phyloP scores from a whole-genome alignment of 129 eudicot species.

The Deinandra increscens region DNA sequence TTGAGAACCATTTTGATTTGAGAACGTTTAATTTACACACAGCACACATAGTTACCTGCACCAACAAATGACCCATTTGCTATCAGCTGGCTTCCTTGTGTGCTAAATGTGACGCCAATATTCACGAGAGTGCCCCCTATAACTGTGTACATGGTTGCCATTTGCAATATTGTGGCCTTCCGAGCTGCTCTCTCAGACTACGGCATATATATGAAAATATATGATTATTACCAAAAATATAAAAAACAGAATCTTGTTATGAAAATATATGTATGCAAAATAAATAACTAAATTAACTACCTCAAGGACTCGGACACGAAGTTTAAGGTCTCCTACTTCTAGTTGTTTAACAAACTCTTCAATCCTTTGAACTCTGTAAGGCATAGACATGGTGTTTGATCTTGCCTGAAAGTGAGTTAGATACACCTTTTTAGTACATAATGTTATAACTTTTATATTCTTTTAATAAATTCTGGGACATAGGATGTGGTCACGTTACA shows the following conservation, averaged over 20 bases:
- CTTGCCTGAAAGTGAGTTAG: constrained; percentile 58
- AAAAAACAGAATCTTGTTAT: not conserved
- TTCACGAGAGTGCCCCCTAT: constrained; percentile 79
- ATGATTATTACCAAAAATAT: not conserved
- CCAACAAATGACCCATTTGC: constrained; percentile 82
- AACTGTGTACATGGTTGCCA: constrained; percentile 93
- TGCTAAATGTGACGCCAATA: constrained; percentile 65
- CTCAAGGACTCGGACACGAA: constrained; percentile 95
- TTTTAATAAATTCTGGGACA: not conserved
- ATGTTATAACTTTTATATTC: not conserved
- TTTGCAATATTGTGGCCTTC: constrained; percentile 87
- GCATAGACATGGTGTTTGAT: constrained; percentile 85
- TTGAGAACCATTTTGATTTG: too few species aligned
- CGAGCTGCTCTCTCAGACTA: constrained; percentile 97
- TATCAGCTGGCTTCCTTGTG: constrained; percentile 65
- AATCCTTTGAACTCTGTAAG: constrained; percentile 85
- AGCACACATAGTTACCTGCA: constrained; percentile 51
- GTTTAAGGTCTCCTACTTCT: constrained; percentile 92
- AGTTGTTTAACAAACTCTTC: constrained; percentile 92
- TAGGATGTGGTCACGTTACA: constrained; percentile 38
- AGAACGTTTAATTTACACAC: too few species aligned
- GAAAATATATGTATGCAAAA: not conserved
- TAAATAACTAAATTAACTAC: constrained; percentile 30
- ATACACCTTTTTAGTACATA: constrained; percentile 9
- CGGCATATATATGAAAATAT: constrained; percentile 11